Evolutionary conservation across 2,329 filamentous ascomycete species (phyloP).

Genomic region (Colletotrichum acutatum): DNA sequence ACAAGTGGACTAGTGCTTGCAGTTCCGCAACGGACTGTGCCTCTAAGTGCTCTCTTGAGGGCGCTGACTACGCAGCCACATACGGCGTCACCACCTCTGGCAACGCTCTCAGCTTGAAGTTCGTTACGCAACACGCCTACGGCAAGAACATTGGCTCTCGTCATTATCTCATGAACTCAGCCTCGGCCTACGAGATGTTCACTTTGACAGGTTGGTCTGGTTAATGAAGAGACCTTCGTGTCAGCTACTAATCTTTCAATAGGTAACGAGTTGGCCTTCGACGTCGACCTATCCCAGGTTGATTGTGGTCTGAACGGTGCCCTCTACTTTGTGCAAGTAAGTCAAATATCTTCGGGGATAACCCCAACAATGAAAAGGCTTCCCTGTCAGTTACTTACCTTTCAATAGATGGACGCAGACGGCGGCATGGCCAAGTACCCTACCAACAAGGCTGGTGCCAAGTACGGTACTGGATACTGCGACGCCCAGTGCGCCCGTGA

Average conservation of each 20-base stretch:
- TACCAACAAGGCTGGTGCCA: constrained; percentile 57
- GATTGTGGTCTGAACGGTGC: constrained; percentile 76
- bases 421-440: constrained; percentile 58
- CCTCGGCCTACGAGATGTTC: constrained; percentile 69
- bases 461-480: constrained; percentile 67
- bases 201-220: constrained; percentile 53
- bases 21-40: constrained; percentile 56
- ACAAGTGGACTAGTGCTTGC: constrained; percentile 55
- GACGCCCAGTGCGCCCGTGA: constrained; percentile 58
- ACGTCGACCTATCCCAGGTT: constrained; percentile 72
- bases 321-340: constrained; percentile 63
- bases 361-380: neutral
- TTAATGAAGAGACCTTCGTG: too few species aligned
- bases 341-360: constrained; percentile 37
- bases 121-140: constrained; percentile 61
- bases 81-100: constrained; percentile 65
- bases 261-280: constrained; percentile 72
- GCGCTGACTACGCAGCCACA: constrained; percentile 61
- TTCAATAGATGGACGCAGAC: constrained; percentile 58
- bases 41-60: constrained; percentile 62
- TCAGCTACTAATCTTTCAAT: too few species aligned
- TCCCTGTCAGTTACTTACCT: neutral
- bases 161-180: constrained; percentile 68
- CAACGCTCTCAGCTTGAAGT: constrained; percentile 62
- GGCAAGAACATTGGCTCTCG: constrained; percentile 58